Evolutionary conservation across 371 early-diverging fungal species (phyloP).

Genomic region (Circinella minor): DNA sequence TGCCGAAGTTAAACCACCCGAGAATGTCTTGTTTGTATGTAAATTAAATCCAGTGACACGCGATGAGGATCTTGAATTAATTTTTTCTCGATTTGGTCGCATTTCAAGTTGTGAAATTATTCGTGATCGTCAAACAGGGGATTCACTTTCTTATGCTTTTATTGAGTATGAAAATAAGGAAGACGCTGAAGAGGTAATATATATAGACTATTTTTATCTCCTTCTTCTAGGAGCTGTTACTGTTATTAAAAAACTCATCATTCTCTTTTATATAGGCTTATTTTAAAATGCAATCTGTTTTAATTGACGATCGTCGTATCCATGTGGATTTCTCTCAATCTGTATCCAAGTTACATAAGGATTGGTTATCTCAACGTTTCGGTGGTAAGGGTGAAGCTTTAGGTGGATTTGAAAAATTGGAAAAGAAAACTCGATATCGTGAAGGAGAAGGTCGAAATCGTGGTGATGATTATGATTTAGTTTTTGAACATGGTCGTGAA

Average conservation of each 20-base stretch:
- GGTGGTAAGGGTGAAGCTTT: constrained; percentile 47
- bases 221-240: neutral
- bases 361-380: constrained; percentile 66
- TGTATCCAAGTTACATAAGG: constrained; percentile 84
- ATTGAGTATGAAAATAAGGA: constrained; percentile 92
- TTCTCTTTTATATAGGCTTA: constrained; percentile 58
- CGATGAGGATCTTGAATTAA: constrained; percentile 91
- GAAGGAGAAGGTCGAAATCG: constrained; percentile 33
- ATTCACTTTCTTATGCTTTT: constrained; percentile 93
- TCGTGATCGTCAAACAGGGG: constrained; percentile 83
- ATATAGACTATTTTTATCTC: too few species aligned
- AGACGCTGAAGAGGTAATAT: constrained; percentile 81
- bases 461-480: constrained; percentile 46
- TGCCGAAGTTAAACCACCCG: constrained; percentile 96
- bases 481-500: constrained; percentile 40
- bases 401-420: constrained; percentile 55
- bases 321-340: constrained; percentile 98
- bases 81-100: constrained; percentile 93
- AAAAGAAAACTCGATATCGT: constrained; percentile 52
- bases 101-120: constrained; percentile 93
- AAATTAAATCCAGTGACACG: constrained; percentile 93
- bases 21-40: constrained; percentile 96
- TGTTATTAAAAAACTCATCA: neutral
- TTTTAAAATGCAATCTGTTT: constrained; percentile 90
- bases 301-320: constrained; percentile 96